phyloP scores from a whole-genome alignment of 2,329 filamentous ascomycete genomes.

The Aspergillus novofumigatus region DNA sequence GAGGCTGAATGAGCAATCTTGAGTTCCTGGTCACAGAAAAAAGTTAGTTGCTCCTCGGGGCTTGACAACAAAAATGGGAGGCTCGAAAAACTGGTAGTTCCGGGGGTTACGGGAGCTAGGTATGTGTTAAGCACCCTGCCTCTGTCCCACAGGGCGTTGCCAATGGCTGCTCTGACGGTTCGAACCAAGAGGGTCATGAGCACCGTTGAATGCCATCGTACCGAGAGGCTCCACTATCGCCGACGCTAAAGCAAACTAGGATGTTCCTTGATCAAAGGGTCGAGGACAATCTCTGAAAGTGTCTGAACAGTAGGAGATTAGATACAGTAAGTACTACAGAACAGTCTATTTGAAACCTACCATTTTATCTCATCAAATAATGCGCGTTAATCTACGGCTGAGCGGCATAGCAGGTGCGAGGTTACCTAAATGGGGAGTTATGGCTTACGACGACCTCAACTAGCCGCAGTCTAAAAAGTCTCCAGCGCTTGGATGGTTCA shows the following conservation, averaged over 20 bases:
- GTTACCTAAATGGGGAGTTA: neutral
- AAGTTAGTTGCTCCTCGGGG: neutral
- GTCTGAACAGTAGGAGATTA: neutral
- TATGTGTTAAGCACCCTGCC: conserved; percentile 21
- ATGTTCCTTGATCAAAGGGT: neutral
- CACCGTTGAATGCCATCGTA: conserved; percentile 17
- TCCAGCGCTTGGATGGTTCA: neutral
- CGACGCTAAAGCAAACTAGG: conserved; percentile 13
- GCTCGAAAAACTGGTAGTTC: neutral
- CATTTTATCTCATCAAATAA: neutral
- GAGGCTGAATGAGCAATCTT: neutral
- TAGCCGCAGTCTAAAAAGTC: neutral
- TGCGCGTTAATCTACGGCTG: neutral
- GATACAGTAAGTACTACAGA: neutral
- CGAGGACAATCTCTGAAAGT: neutral
- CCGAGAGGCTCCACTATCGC: conserved; percentile 10
- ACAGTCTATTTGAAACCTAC: neutral
- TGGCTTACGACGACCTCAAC: neutral
- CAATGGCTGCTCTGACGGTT: conserved; percentile 9
- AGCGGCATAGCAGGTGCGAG: neutral
- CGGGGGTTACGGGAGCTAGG: conserved; percentile 12
- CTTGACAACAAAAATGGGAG: neutral
- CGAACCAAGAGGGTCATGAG: neutral
- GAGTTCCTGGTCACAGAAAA: too few relatives aligned
- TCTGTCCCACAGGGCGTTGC: conserved; percentile 17